Percentiles rank a stretch among this genome's conserved stretches.
Evolutionary conservation across 495 filamentous ascomycete genomes (phyloP).

Genomic region (Lichenothelia convexa): DNA sequence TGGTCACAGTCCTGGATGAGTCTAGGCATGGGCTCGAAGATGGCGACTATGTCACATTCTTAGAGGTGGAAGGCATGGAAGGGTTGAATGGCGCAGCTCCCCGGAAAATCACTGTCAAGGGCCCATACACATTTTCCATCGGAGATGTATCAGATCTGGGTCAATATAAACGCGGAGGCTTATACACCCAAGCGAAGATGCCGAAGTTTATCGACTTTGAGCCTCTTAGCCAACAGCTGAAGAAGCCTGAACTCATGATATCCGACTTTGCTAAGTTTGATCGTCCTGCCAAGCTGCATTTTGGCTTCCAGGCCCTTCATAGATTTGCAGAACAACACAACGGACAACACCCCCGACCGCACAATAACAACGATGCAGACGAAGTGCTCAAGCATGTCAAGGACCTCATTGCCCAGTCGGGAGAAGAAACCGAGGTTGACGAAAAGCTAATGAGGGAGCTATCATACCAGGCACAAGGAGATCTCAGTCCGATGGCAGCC

Average conservation of each 20-base stretch:
- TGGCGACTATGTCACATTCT: conserved; percentile 90
- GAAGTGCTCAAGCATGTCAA: conserved; percentile 58
- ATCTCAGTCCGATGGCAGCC: conserved; percentile 79
- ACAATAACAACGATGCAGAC: conserved; percentile 66
- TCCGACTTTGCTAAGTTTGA: conserved; percentile 98
- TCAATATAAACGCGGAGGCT: conserved; percentile 67
- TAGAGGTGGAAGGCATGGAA: conserved; percentile 87
- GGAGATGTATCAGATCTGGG: conserved; percentile 80
- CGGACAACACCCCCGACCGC: conserved; percentile 57
- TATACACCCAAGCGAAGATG: conserved; percentile 95
- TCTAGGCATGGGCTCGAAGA: conserved; percentile 90
- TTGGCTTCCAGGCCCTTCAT: conserved; percentile 85
- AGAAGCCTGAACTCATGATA: conserved; percentile 72
- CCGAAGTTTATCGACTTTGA: conserved; percentile 87
- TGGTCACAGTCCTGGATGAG: conserved; percentile 91
- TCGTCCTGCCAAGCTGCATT: conserved; percentile 73
- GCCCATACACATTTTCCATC: conserved; percentile 92
- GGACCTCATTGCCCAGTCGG: conserved; percentile 39
- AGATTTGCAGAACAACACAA: conserved; percentile 52
- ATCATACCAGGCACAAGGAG: conserved; percentile 87
- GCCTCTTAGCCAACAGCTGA: conserved; percentile 50
- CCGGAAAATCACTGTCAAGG: conserved; percentile 81
- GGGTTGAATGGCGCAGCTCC: conserved; percentile 64
- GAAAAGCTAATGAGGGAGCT: conserved; percentile 87
- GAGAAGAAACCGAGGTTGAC: conserved; percentile 68